Evolutionary conservation across 108 stramenopile genomes (phyloP), one percentile per base, ranked within the genome.

Genomic region (Pseudonitzschia multiseries): DNA sequence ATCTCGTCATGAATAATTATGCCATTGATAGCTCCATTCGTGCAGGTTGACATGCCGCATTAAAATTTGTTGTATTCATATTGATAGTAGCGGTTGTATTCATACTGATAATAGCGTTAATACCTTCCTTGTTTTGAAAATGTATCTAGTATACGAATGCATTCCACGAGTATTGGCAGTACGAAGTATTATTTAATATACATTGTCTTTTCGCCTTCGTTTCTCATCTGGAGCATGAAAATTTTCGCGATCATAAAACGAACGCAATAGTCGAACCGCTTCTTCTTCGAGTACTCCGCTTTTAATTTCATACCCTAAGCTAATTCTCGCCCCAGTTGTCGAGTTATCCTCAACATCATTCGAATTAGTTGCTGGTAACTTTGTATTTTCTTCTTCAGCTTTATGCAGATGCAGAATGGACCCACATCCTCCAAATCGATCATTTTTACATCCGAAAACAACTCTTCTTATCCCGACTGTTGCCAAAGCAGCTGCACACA

Each of bases 401-500:
- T 68, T 62, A 60, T 94, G 93, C 36, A 94, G 72, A 70, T 81
- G 62, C 43, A 94, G 54, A 62, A 94, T 68, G 10, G 89, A 90
- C 31, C 90, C 93, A 72, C 87, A 88, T 0, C 93, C 93, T 46
- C 93, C 93, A 83, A 94, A 94, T 73, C 89, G 72, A 74, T 91
- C 88, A 61, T 94, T 94, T 65, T 80, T 70, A 69, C 93, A 94
- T 54, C 93, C 93, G 72, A 86, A 94, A 52, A 90, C 76, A 8
- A 94, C 93, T 54, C 87, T 68, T 28, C 80, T 59, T 48, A 56
- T 91, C 54, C 87, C 85, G 0, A 91, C 78, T 60, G 78, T 87
- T 17, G 87, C 88, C 43, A 94, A 72, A n/a, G 93, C 93, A 18
- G 93, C 89, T 24, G 90, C 89, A 72, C 93, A 94, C 90, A 93